These are phyloP conservation scores for Zygoascus flipseniorum DNA, from an alignment of 805 yeast species.

Conservation along the genomic window DNA sequence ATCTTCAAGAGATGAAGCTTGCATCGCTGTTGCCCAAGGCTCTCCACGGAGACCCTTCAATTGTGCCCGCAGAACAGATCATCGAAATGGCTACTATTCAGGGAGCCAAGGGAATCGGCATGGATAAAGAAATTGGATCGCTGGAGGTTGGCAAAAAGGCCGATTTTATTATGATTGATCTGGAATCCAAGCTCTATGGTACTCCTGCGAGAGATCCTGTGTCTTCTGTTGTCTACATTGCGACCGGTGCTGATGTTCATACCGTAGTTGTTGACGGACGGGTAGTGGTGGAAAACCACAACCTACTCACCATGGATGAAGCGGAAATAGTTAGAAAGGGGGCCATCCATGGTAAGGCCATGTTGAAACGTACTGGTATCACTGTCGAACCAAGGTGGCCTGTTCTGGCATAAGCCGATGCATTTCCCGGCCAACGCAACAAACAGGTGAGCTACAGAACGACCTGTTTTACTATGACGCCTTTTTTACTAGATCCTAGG, in stretches of 20 bases:
- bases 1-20: slow-evolving; percentile 5
- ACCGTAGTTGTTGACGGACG: slow-evolving; percentile 12
- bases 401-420: neutral
- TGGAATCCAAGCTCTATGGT: slow-evolving; percentile 8
- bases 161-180: slow-evolving; percentile 6
- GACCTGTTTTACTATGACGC: neutral
- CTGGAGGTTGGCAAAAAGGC: slow-evolving; percentile 9
- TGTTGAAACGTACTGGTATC: neutral
- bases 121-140: neutral
- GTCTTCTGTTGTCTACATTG: slow-evolving; percentile 12
- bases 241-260: slow-evolving; percentile 15
- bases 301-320: slow-evolving; percentile 7
- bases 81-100: slow-evolving; percentile 4
- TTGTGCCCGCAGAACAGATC: slow-evolving; percentile 5
- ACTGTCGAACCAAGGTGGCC: neutral
- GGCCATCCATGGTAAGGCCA: slow-evolving; percentile 5
- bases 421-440: neutral
- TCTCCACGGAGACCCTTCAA: neutral
- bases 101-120: slow-evolving; percentile 4
- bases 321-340: slow-evolving; percentile 7
- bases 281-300: slow-evolving; percentile 5
- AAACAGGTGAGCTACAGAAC: neutral
- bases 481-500: neutral
- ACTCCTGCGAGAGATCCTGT: slow-evolving; percentile 11
- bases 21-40: slow-evolving; percentile 5